Percentiles rank a stretch among this genome's conserved stretches.
Conservation (phyloP, 2,329 filamentous ascomycete species). For the Talaromyces islandicus region DNA sequence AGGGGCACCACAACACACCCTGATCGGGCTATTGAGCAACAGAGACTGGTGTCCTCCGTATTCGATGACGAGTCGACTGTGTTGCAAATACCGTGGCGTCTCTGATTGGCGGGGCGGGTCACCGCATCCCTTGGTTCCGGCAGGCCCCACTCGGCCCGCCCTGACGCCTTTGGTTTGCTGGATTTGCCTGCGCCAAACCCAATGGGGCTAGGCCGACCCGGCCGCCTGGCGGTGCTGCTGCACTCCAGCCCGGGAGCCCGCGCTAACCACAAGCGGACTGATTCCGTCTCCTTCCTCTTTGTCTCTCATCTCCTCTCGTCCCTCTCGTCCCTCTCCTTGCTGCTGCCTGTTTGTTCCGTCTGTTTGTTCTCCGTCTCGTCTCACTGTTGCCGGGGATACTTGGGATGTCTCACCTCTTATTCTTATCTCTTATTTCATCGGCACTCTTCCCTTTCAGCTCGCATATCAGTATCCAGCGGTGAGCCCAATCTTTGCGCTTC, state of each 20-base stretch:
- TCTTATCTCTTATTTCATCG: not conserved
- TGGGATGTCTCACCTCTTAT: not conserved
- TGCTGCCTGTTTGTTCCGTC: not conserved
- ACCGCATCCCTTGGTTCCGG: constrained; percentile 6
- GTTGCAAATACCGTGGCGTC: not conserved
- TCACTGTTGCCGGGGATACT: not conserved
- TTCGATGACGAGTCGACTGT: not conserved
- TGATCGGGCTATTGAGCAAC: not conserved
- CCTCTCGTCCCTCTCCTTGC: not conserved
- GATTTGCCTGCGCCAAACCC: not conserved
- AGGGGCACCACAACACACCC: not conserved
- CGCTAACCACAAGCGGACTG: not conserved
- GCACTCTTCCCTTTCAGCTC: not conserved
- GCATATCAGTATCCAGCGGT: not conserved
- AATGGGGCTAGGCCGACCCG: not conserved
- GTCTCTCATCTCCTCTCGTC: no score
- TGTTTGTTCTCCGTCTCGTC: not conserved
- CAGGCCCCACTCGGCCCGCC: not conserved
- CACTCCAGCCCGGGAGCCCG: constrained; percentile 4
- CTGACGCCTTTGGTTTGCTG: not conserved
- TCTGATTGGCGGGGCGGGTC: constrained; percentile 3
- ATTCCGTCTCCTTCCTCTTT: not conserved
- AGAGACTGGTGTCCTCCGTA: not conserved
- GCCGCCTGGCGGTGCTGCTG: not conserved
- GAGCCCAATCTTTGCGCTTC: not conserved